Evolutionary conservation across 1,284 basidiomycete genomes (phyloP).

Genomic region (Mycosarcoma maydis): DNA sequence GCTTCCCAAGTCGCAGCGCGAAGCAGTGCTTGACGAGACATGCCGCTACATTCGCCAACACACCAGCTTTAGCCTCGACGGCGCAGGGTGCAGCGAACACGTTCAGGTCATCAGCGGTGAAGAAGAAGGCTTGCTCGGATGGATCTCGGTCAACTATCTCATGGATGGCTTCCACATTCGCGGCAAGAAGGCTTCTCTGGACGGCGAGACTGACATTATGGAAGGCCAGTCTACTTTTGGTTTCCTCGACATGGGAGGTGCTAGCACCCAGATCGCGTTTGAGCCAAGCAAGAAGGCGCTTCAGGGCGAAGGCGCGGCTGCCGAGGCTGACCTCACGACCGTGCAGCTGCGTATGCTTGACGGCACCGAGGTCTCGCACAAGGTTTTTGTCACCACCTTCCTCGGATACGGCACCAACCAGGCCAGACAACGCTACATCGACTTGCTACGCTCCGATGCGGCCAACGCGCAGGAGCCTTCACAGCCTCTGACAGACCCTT

Average conservation of each 20-base stretch:
- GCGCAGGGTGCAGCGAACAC: conserved; percentile 78
- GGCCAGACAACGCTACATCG: conserved; percentile 87
- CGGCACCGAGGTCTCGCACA: conserved; percentile 86
- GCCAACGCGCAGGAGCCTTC: conserved; percentile 3
- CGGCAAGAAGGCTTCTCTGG: conserved; percentile 35
- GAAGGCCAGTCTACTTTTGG: conserved; percentile 84
- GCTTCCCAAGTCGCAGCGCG: conserved; percentile 76
- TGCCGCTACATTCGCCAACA: conserved; percentile 84
- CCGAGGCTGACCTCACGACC: conserved; percentile 38
- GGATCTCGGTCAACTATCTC: conserved; percentile 97
- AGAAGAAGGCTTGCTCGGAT: conserved; percentile 97
- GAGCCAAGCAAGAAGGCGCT: conserved; percentile 73
- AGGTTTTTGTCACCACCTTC: conserved; percentile 98
- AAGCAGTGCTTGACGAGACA: conserved; percentile 77
- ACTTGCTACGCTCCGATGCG: conserved; percentile 71
- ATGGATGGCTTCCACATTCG: conserved; percentile 86
- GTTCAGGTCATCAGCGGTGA: conserved; percentile 96
- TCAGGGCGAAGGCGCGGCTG: conserved; percentile 69
- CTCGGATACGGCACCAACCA: conserved; percentile 97
- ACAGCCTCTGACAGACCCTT: conserved; percentile 75
- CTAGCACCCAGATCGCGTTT: conserved; percentile 97
- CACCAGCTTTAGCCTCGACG: conserved; percentile 75
- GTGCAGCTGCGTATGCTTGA: conserved; percentile 83
- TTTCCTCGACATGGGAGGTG: conserved; percentile 99
- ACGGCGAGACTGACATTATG: conserved; percentile 42